phyloP scores from a whole-genome alignment of 345 rosid species.

The Noccaea bulbosa region DNA sequence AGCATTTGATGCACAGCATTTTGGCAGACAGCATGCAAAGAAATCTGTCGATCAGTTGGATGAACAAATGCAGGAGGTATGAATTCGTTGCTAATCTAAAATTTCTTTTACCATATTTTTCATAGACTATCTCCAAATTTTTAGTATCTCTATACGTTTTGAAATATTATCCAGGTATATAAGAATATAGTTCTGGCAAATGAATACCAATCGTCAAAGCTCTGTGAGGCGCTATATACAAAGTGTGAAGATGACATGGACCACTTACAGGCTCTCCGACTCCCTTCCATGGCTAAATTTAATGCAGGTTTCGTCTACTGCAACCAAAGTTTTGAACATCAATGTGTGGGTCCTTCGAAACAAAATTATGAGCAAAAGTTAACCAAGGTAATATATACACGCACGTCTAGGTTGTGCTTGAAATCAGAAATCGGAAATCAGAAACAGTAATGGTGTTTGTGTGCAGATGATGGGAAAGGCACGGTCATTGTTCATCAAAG shows the following conservation, averaged over 20 bases:
- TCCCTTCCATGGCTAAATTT: conserved; percentile 99
- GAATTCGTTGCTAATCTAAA: conserved; percentile 8
- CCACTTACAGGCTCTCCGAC: conserved; percentile 94
- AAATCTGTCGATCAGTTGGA: conserved; percentile 75
- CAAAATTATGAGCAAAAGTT: conserved; percentile 78
- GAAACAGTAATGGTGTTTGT: conserved; percentile 7
- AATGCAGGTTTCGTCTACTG: conserved; percentile 91
- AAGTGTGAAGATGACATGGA: conserved; percentile 97
- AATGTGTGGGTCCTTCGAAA: conserved; percentile 94
- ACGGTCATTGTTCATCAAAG: conserved; percentile 81
- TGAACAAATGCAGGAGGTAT: conserved; percentile 87
- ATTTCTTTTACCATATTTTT: not conserved
- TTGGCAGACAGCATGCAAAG: conserved; percentile 94
- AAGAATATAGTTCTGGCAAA: conserved; percentile 75
- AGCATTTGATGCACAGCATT: conserved; percentile 86
- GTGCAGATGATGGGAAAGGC: conserved; percentile 92
- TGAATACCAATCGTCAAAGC: conserved; percentile 82
- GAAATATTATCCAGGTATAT: conserved; percentile 57
- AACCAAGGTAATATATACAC: conserved; percentile 65
- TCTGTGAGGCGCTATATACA: conserved; percentile 78
- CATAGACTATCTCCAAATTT: not conserved
- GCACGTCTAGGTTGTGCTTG: not conserved
- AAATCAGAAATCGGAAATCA: not conserved
- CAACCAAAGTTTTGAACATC: conserved; percentile 81
- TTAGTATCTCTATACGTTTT: conserved; percentile 21